Evolutionary conservation across 495 filamentous ascomycete genomes (phyloP), one percentile per base, ranked within the genome.

Genomic region (Daldinia vernicosa): DNA sequence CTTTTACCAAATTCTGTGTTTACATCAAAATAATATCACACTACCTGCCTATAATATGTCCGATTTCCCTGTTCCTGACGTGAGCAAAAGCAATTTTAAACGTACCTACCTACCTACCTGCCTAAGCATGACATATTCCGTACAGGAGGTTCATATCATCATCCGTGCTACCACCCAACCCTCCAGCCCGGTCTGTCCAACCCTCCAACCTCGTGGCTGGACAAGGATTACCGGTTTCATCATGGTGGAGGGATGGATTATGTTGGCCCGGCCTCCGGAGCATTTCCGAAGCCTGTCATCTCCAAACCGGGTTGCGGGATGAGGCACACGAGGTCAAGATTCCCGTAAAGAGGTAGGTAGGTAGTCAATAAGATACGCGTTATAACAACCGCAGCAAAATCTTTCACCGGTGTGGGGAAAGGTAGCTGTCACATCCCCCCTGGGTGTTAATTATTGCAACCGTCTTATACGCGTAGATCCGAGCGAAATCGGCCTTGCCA

Each of bases 201-300:
- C 47, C 52, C 27, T 60, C 30, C 27, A 54, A 63, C 58, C 64
- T 72, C 70, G 65, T 72, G 70, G 70, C 52, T 43, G 8, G 24
- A 61, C 70, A 72, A 51, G 70, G 64, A 61, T 72, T 51, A 3
- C 30, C 3, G 40, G 60, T 72, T 72, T 68, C 70, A 65, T 63
- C 50, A 33, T 24, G 19, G 60, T 61, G 70, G 60, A 65, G 64
- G 45, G 62, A 15, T 22, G 17, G 32, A 11, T 6, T 7, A 11
- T 35, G 26, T 30, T 60, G 58, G 60, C 6, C 54, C 60, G 60
- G 37, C 52, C 43, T 63, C 39, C 58, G 69, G 63, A 63, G 64
- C 64, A 53, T 55, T 57, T 72, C 64, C 64, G 59, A 56, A 68
- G 60, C 50, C 19, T 56, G 53, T 50, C 51, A 22, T 27, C 28